phyloP scores from a whole-genome alignment of 2,329 filamentous ascomycete species.

The Xylariaceae sp. region DNA sequence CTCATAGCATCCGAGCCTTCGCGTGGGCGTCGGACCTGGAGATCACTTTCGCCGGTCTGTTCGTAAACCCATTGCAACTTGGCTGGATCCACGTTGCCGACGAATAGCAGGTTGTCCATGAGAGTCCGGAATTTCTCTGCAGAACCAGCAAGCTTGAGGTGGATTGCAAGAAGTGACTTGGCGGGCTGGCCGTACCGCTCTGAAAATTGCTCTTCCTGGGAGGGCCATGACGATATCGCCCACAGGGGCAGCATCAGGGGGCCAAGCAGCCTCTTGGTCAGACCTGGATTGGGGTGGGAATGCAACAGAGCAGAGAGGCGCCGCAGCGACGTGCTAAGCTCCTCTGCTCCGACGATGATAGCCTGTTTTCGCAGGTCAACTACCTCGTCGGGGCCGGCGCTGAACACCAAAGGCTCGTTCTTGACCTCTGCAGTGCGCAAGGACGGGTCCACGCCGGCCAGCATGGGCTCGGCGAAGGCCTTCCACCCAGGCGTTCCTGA shows the following conservation, averaged over 20 bases:
- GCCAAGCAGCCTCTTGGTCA: constrained; percentile 53
- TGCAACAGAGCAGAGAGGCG: constrained; percentile 49
- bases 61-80: constrained; percentile 46
- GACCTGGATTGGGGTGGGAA: constrained; percentile 59
- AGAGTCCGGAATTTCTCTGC: constrained; percentile 41
- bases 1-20: constrained; percentile 4
- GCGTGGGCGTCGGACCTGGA: constrained; percentile 41
- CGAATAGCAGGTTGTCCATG: constrained; percentile 47
- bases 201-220: constrained; percentile 24
- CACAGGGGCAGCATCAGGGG: constrained; percentile 56
- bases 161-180: constrained; percentile 44
- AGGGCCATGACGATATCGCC: constrained; percentile 49
- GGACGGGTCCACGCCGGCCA: constrained; percentile 41
- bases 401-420: constrained; percentile 14
- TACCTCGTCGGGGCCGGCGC: constrained; percentile 29
- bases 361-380: constrained; percentile 36
- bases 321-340: constrained; percentile 43
- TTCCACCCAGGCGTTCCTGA: constrained; percentile 53
- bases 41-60: constrained; percentile 33
- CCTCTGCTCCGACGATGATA: constrained; percentile 38
- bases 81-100: constrained; percentile 33
- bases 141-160: constrained; percentile 49
- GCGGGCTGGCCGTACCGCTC: constrained; percentile 38
- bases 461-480: constrained; percentile 50
- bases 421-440: constrained; percentile 19